Evolutionary conservation across 345 rosid species (phyloP).

Genomic region (Eucalyptus virginea): DNA sequence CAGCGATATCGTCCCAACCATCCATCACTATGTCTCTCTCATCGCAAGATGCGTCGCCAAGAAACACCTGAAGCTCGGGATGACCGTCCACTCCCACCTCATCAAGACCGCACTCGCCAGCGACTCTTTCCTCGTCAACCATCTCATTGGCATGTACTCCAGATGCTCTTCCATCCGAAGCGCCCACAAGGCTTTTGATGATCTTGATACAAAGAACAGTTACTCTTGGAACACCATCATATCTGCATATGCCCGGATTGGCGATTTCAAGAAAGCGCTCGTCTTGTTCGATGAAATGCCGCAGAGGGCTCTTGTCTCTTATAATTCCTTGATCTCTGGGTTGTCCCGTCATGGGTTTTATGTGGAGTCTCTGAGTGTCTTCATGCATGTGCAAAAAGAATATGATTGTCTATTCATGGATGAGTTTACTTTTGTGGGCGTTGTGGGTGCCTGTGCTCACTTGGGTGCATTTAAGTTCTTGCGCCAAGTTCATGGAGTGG

Average conservation of each 20-base stretch:
- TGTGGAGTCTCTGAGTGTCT: constrained; percentile 8
- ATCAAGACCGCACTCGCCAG: constrained; percentile 18
- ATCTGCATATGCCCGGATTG: background rate
- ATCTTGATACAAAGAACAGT: constrained; percentile 7
- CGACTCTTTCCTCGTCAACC: constrained; percentile 15
- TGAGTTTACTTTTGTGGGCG: constrained; percentile 18
- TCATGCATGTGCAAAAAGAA: constrained; percentile 12
- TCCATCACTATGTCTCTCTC: background rate
- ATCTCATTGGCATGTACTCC: constrained; percentile 18
- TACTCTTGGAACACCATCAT: constrained; percentile 25
- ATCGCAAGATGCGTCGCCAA: constrained; percentile 10
- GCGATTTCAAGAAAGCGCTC: constrained; percentile 7
- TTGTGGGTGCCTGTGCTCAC: constrained; percentile 29
- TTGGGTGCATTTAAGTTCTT: constrained; percentile 10
- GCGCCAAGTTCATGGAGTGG: constrained; percentile 21
- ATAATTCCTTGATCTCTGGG: constrained; percentile 30
- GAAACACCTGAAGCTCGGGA: constrained; percentile 13
- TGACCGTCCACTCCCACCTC: constrained; percentile 19
- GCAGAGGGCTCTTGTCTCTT: constrained; percentile 18
- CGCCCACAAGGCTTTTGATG: constrained; percentile 19
- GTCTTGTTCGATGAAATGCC: constrained; percentile 33
- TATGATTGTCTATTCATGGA: constrained; percentile 2
- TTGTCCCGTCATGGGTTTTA: constrained; percentile 21
- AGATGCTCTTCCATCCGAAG: constrained; percentile 11
- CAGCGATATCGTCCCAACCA: too few species aligned